A percentile compares a stretch with the other conserved stretches of the same genome.
Conservation (phyloP, 257 asterid genomes). For the Gentiana macrophylla region DNA sequence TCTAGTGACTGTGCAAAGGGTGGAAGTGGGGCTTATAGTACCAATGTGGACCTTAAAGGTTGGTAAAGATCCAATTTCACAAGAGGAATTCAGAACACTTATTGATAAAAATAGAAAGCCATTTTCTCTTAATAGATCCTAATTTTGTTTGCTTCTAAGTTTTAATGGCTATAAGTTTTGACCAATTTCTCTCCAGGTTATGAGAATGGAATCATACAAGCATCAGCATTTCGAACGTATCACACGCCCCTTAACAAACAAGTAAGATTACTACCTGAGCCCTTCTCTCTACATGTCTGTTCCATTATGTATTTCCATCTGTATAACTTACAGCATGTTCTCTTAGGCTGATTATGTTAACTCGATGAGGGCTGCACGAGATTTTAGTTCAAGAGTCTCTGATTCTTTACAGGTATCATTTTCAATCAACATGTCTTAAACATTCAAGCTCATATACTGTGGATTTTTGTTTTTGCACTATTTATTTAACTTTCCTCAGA, state of each 20-base stretch:
- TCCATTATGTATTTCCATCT: background rate
- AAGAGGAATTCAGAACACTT: background rate
- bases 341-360: constrained; percentile 74
- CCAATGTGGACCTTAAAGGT: constrained; percentile 83
- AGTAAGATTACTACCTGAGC: constrained; percentile 22
- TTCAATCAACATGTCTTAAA: too few species aligned
- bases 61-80: constrained; percentile 1
- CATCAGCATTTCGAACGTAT: constrained; percentile 91
- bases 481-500: too few species aligned
- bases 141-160: constrained; percentile 2
- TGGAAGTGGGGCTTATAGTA: constrained; percentile 89
- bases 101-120: background rate
- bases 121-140: background rate
- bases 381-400: constrained; percentile 78
- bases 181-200: constrained; percentile 40
- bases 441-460: background rate
- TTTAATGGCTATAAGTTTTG: constrained; percentile 8
- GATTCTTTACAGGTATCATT: constrained; percentile 59
- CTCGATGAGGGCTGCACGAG: constrained; percentile 96
- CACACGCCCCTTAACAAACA: constrained; percentile 96
- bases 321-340: constrained; percentile 1
- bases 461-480: too few species aligned
- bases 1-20: constrained; percentile 97
- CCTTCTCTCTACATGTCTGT: background rate
- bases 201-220: constrained; percentile 60